These are phyloP conservation scores for Penicillium herquei DNA, from an alignment of 495 filamentous ascomycete species.

Conservation along the genomic window DNA sequence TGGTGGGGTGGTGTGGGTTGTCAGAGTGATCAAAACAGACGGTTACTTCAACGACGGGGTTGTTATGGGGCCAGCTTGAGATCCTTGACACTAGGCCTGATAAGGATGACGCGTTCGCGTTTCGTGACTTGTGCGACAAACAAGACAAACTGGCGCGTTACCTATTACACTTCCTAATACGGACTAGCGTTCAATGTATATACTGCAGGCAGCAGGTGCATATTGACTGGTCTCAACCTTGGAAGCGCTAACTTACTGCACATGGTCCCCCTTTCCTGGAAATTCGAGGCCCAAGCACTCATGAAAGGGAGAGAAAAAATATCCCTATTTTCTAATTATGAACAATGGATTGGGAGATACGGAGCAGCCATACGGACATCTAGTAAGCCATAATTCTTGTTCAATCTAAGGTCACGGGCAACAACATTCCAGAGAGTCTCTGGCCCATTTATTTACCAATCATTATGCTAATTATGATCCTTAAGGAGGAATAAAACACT, in stretches of 20 bases:
- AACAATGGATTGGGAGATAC: too few relatives aligned
- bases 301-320: too few relatives aligned
- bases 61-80: neutral
- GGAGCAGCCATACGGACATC: too few relatives aligned
- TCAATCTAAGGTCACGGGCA: neutral
- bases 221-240: neutral
- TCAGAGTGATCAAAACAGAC: slow-evolving; percentile 16
- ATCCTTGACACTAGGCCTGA: slow-evolving; percentile 24
- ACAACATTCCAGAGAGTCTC: neutral
- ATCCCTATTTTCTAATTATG: too few relatives aligned
- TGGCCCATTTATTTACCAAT: slow-evolving; percentile 19
- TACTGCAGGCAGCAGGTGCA: neutral
- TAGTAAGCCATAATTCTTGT: neutral
- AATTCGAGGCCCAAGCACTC: neutral
- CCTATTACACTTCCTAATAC: slow-evolving; percentile 17
- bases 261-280: neutral
- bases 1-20: slow-evolving; percentile 6
- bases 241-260: too few relatives aligned
- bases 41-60: slow-evolving; percentile 28
- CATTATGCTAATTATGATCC: slow-evolving; percentile 25
- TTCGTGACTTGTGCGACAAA: slow-evolving; percentile 7
- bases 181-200: slow-evolving; percentile 1
- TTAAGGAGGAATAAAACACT: slow-evolving; percentile 10
- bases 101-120: slow-evolving; percentile 16
- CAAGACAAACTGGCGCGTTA: slow-evolving; percentile 8